Conservation (phyloP, 768 basidiomycete species). For the Favolaschia claudopus region DNA sequence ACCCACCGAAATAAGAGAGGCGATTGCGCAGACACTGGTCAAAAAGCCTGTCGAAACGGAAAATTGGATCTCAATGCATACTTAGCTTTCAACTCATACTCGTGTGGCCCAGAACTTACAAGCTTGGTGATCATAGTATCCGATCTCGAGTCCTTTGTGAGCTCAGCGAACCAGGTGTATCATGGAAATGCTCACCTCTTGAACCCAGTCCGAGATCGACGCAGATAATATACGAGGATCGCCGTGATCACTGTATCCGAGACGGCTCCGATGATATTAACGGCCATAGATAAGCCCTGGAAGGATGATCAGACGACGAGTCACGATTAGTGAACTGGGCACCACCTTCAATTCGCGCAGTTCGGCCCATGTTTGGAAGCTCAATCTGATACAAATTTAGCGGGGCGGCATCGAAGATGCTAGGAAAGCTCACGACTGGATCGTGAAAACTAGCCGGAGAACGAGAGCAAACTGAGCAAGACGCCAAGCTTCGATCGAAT, state of each 20-base stretch:
- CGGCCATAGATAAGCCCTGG: constrained; percentile 62
- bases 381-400: constrained; percentile 41
- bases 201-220: constrained; percentile 60
- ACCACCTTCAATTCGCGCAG: constrained; percentile 53
- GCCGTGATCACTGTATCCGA: constrained; percentile 59
- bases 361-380: constrained; percentile 51
- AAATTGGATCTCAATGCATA: constrained; percentile 49
- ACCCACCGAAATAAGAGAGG: constrained; percentile 50
- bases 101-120: too few relatives aligned
- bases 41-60: constrained; percentile 50
- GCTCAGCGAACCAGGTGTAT: constrained; percentile 30
- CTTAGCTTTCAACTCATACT: too few relatives aligned
- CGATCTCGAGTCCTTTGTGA: constrained; percentile 36
- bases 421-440: constrained; percentile 49
- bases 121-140: constrained; percentile 54
- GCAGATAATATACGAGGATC: constrained; percentile 57
- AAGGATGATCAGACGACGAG: constrained; percentile 9
- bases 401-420: background rate
- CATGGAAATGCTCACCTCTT: constrained; percentile 45
- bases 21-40: constrained; percentile 51
- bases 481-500: background rate
- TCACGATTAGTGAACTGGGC: background rate
- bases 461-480: constrained; percentile 2
- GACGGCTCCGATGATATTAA: constrained; percentile 59
- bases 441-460: constrained; percentile 49